phyloP scores from a whole-genome alignment of 768 basidiomycete species.

The Rickenella mellea region DNA sequence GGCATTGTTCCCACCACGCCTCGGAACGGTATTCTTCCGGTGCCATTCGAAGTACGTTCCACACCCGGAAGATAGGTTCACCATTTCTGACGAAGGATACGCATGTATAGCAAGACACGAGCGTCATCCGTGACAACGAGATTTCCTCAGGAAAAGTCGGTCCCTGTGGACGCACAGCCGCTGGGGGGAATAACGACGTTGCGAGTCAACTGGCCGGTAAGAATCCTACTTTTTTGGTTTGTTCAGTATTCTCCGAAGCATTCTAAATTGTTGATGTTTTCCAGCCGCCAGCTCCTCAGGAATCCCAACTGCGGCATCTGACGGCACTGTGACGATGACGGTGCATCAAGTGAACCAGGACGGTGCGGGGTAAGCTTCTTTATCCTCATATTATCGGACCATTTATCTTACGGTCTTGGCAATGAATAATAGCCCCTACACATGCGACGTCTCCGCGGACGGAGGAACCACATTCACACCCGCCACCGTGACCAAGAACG shows the following conservation, averaged over 20 bases:
- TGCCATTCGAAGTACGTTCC: too few relatives aligned
- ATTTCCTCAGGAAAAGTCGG: constrained; percentile 2
- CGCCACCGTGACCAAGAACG: constrained; percentile 5
- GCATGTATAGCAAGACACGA: constrained; percentile 9
- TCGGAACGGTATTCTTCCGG: too few relatives aligned
- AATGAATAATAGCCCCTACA: constrained; percentile 4
- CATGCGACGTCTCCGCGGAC: constrained; percentile 7
- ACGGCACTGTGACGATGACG: constrained; percentile 6
- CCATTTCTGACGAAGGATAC: not conserved
- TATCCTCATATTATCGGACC: not conserved
- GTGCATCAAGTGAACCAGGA: constrained; percentile 8
- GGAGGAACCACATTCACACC: constrained; percentile 5
- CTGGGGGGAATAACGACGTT: constrained; percentile 7
- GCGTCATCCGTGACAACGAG: constrained; percentile 7
- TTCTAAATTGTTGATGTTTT: not conserved
- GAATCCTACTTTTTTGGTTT: too few relatives aligned
- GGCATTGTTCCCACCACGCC: constrained; percentile 4
- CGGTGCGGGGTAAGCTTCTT: constrained; percentile 4
- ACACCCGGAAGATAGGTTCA: too few relatives aligned
- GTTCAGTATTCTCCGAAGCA: too few relatives aligned
- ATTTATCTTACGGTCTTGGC: not conserved
- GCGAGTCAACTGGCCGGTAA: constrained; percentile 5
- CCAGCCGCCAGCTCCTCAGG: constrained; percentile 3
- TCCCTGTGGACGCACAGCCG: constrained; percentile 6
- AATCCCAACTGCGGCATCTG: constrained; percentile 3